Evolutionary conservation across 108 stramenopile genomes (phyloP), one percentile per base, ranked within the genome.

Genomic region (Skeletonema grethae): DNA sequence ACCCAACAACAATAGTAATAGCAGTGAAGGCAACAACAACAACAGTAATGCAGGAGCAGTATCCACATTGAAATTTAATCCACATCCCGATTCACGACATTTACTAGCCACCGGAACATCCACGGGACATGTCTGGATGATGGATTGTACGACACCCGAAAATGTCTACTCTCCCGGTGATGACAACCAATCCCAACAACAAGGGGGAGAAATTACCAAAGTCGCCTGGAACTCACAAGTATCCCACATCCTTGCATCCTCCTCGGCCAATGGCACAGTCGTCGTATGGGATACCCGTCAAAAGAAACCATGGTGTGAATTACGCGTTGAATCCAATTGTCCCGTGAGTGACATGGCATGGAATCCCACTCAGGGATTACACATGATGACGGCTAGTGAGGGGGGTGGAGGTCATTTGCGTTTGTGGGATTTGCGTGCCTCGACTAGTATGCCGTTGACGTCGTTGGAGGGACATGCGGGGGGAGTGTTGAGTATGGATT

Each of bases 171-270:
- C 76, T 1, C 63, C 76, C 69, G 56, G 55, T 31, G 45, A 25
- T 31, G 45, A 25, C 10, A 46, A 69, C 30, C 34, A 63, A 36
- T 57, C 48, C 80, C 95, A 92, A 71, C 95, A 92, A 71, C 25
- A 28, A 1, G 60, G 76, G 11, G 84, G 89, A 4, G 95, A 93
- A 75, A 87, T 96, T n/a, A 94, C 89, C 15, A 82, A 94, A 38
- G 77, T 96, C 13, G 85, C 96, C 0, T 99, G 98, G 98, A 99
- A 99, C 62, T 82, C 95, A 2, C 95, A 98, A 80, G 98, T 99
- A 9, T 69, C 86, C 6, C 98, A 99, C 72, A 98, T 99, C 69
- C 76, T 99, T 11, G 97, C 97, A 16, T 91, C 94, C 11, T 89
- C 93, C 7, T 76, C 90, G 30, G 77, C 80, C 61, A 87, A 95